A percentile compares a stretch with the other conserved stretches of the same genome.
phyloP scores from a whole-genome alignment of 2,329 filamentous ascomycete genomes.

The Nemania abortiva region DNA sequence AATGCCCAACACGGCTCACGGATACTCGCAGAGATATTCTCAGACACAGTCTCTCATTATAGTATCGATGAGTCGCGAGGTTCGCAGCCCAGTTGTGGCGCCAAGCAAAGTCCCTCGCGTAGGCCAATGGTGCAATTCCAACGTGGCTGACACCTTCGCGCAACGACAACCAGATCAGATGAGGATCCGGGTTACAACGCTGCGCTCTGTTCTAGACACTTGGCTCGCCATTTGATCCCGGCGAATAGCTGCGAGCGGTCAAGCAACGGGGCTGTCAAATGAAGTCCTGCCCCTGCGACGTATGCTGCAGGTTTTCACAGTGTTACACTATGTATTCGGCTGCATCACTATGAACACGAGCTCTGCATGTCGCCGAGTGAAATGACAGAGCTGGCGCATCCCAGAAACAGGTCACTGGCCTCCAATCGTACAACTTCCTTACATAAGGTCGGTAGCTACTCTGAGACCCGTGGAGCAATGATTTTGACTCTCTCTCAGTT shows the following conservation, averaged over 20 bases:
- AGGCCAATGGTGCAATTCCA: constrained; percentile 23
- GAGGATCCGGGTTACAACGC: constrained; percentile 26
- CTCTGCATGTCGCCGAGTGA: constrained; percentile 44
- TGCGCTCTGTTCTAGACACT: constrained; percentile 38
- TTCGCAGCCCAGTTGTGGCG: not conserved
- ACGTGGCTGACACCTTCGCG: constrained; percentile 25
- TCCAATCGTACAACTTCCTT: constrained; percentile 18
- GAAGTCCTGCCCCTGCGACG: constrained; percentile 28
- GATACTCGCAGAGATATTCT: constrained; percentile 38
- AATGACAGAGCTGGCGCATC: constrained; percentile 31
- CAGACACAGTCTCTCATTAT: too few relatives aligned
- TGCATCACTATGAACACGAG: constrained; percentile 40
- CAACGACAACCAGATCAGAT: constrained; percentile 13
- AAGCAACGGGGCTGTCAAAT: constrained; percentile 21
- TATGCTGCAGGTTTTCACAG: constrained; percentile 25
- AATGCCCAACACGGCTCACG: constrained; percentile 17
- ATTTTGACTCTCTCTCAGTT: not conserved
- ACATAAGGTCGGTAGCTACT: constrained; percentile 10
- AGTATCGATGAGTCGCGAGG: too few relatives aligned
- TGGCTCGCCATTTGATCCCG: constrained; percentile 30
- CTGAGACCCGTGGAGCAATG: constrained; percentile 20
- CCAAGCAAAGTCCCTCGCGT: constrained; percentile 5
- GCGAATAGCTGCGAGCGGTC: constrained; percentile 26
- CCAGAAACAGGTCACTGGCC: constrained; percentile 40
- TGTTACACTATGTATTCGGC: constrained; percentile 34